Evolutionary conservation across 768 basidiomycete species (phyloP).

Genomic region (Pleurotus salmoneostramineus): DNA sequence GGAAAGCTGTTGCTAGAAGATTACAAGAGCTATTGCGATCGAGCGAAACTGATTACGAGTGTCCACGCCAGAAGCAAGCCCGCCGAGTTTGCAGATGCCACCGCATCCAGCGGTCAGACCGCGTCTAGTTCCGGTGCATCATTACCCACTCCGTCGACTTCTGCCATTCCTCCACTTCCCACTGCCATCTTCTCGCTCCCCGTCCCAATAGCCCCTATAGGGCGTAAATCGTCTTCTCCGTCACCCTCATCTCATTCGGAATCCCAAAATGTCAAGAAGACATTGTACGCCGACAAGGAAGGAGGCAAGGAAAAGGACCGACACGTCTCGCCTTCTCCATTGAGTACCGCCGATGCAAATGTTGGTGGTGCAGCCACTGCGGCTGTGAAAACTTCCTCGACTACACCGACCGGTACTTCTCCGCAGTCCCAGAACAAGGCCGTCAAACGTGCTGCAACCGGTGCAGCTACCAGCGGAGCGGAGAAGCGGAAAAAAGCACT

Average conservation of each 20-base stretch:
- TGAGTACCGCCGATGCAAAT: slow-evolving; percentile 71
- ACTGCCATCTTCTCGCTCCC: slow-evolving; percentile 34
- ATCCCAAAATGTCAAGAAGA: slow-evolving; percentile 31
- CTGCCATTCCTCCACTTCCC: slow-evolving; percentile 16
- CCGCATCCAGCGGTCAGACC: slow-evolving; percentile 22
- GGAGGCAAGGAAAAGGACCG: slow-evolving; percentile 47
- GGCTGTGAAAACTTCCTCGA: slow-evolving; percentile 27
- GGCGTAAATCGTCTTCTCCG: slow-evolving; percentile 42
- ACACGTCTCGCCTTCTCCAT: slow-evolving; percentile 64
- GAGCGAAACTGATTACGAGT: slow-evolving; percentile 84
- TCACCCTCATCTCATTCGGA: slow-evolving; percentile 28
- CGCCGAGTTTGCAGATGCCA: slow-evolving; percentile 59
- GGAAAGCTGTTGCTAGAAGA: slow-evolving; percentile 89
- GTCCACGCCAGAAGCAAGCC: slow-evolving; percentile 84
- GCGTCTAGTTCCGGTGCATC: slow-evolving; percentile 27
- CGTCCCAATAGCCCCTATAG: slow-evolving; percentile 19
- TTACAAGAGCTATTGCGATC: slow-evolving; percentile 82
- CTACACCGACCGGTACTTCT: slow-evolving; percentile 24
- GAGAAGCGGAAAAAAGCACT: slow-evolving; percentile 90
- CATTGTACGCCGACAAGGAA: slow-evolving; percentile 30
- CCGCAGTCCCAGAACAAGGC: slow-evolving; percentile 49
- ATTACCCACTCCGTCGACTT: slow-evolving; percentile 17
- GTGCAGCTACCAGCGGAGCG: slow-evolving; percentile 44
- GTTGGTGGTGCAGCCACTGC: slow-evolving; percentile 35
- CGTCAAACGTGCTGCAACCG: slow-evolving; percentile 64